Evolutionary conservation across 495 filamentous ascomycete species (phyloP).

Genomic region (Penicillium psychrofluorescens): DNA sequence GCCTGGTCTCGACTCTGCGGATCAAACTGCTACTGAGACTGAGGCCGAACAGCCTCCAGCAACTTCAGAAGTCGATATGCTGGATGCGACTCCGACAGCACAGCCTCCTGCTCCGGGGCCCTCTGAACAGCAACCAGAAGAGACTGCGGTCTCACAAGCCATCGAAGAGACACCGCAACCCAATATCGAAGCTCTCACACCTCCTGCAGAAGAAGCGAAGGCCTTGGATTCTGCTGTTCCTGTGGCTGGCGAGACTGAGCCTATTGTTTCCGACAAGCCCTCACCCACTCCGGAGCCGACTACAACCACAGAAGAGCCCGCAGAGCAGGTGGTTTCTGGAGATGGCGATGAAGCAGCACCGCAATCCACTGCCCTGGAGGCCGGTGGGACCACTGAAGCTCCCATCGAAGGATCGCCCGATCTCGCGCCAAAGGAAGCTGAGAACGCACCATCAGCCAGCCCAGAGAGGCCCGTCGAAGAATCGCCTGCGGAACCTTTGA

Average conservation of each 20-base stretch:
- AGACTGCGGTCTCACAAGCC: too few species aligned
- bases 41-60: conserved; percentile 9
- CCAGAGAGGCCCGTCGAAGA: conserved; percentile 3
- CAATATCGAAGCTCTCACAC: background rate
- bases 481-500: background rate
- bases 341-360: background rate
- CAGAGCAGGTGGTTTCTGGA: background rate
- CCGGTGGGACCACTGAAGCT: background rate
- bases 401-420: background rate
- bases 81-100: conserved; percentile 15
- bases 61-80: conserved; percentile 16
- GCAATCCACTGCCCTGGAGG: too few species aligned
- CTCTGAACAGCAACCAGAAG: background rate
- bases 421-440: background rate
- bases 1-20: conserved; percentile 14
- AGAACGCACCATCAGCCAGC: background rate
- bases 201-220: background rate
- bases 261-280: too few species aligned
- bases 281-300: too few species aligned
- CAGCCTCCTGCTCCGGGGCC: conserved; percentile 15
- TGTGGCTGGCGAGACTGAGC: too few species aligned
- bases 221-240: too few species aligned
- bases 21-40: conserved; percentile 11
- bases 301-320: background rate
- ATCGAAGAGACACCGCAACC: conserved; percentile 1